Percentiles rank a stretch among this genome's conserved stretches.
Conservation (phyloP, 1,284 basidiomycete species). For the Papiliotrema flavescens region DNA sequence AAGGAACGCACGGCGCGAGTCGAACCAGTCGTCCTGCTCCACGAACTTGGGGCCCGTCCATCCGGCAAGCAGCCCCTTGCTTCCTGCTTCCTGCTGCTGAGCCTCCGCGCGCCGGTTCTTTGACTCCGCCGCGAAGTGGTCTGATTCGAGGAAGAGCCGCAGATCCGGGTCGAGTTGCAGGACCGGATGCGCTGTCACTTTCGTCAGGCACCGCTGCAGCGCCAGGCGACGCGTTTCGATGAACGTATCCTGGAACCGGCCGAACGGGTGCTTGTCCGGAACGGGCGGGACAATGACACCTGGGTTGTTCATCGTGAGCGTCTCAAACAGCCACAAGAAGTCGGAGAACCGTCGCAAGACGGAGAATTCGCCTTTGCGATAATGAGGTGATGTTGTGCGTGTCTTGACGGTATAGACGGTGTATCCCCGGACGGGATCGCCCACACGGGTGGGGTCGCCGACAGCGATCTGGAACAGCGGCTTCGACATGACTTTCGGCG, state of each 20-base stretch:
- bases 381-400: constrained; percentile 77
- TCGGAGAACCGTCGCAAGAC: constrained; percentile 94
- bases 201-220: constrained; percentile 83
- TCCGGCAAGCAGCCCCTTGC: constrained; percentile 65
- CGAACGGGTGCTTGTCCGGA: constrained; percentile 91
- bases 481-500: constrained; percentile 12
- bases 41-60: constrained; percentile 82
- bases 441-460: constrained; percentile 88
- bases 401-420: constrained; percentile 94
- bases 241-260: constrained; percentile 81
- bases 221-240: constrained; percentile 76
- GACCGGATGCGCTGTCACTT: constrained; percentile 83
- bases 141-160: constrained; percentile 80
- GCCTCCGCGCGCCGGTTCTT: constrained; percentile 40
- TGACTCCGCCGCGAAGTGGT: constrained; percentile 76
- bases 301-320: constrained; percentile 84
- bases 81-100: constrained; percentile 3
- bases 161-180: constrained; percentile 78
- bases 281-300: constrained; percentile 95
- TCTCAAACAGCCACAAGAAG: constrained; percentile 95
- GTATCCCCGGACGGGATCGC: constrained; percentile 84
- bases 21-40: constrained; percentile 98
- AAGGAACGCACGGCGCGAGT: constrained; percentile 77
- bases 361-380: constrained; percentile 75
- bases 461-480: constrained; percentile 68